A percentile compares a stretch with the other conserved stretches of the same genome.
These are phyloP conservation scores for Lipomyces yamanashiensis DNA, from an alignment of 805 yeast species.

Conservation along the genomic window DNA sequence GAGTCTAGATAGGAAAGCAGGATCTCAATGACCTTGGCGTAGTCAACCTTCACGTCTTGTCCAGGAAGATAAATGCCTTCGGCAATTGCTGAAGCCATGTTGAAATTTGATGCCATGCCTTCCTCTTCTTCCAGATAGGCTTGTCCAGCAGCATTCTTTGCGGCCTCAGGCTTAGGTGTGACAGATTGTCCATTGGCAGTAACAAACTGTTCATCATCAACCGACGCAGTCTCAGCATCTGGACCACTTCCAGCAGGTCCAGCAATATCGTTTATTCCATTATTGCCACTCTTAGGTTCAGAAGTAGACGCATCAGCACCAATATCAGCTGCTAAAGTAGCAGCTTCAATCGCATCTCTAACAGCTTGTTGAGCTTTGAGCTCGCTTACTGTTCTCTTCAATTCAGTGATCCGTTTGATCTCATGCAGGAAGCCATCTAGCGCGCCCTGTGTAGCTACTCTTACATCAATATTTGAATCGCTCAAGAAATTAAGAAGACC, in stretches of 20 bases:
- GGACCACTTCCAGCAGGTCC: conserved; percentile 36
- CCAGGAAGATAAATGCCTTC: conserved; percentile 70
- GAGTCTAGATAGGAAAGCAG: conserved; percentile 79
- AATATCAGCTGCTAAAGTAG: conserved; percentile 37
- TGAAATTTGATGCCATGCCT: background rate
- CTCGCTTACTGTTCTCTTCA: conserved; percentile 50
- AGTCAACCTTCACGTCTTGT: conserved; percentile 82
- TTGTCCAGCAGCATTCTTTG: background rate
- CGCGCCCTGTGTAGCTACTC: conserved; percentile 80
- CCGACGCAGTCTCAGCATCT: conserved; percentile 41
- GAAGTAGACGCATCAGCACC: conserved; percentile 33
- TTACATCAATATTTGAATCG: conserved; percentile 83
- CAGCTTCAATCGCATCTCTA: background rate
- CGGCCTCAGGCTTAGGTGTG: background rate
- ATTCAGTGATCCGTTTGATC: conserved; percentile 72
- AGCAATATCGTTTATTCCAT: conserved; percentile 17
- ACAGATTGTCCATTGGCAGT: conserved; percentile 3
- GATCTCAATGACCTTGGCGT: conserved; percentile 77
- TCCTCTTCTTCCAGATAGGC: conserved; percentile 10
- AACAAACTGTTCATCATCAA: conserved; percentile 19
- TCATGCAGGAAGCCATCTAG: conserved; percentile 78
- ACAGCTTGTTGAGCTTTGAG: conserved; percentile 13
- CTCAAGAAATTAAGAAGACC: conserved; percentile 80
- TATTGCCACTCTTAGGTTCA: conserved; percentile 25
- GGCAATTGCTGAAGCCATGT: conserved; percentile 40